phyloP scores from a whole-genome alignment of 148 eudicot species.

The Nepenthes mirabilis region DNA sequence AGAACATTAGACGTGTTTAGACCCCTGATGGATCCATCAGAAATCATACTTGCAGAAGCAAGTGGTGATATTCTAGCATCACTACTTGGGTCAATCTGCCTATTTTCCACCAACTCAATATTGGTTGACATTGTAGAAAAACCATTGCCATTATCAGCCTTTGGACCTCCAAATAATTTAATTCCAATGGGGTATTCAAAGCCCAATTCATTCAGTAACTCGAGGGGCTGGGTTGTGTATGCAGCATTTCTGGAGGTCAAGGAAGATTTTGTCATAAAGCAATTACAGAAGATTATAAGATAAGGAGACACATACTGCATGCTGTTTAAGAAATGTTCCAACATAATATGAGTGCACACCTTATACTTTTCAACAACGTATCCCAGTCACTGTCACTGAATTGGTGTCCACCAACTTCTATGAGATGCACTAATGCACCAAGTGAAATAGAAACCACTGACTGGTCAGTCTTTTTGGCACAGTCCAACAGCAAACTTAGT shows the following conservation, averaged over 20 bases:
- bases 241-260: constrained; percentile 73
- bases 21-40: constrained; percentile 13
- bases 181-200: constrained; percentile 41
- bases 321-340: background rate
- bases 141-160: constrained; percentile 21
- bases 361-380: constrained; percentile 88
- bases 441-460: constrained; percentile 88
- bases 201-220: constrained; percentile 79
- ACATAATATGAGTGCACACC: constrained; percentile 30
- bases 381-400: constrained; percentile 93
- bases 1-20: constrained; percentile 6
- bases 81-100: constrained; percentile 21
- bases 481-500: constrained; percentile 84
- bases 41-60: too few relatives aligned
- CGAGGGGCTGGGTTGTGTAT: constrained; percentile 92
- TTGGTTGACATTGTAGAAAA: constrained; percentile 14
- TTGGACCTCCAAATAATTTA: constrained; percentile 28
- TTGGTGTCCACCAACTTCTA: constrained; percentile 99
- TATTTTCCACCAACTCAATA: constrained; percentile 17
- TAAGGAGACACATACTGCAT: background rate
- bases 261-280: background rate
- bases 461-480: constrained; percentile 92
- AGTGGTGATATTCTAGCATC: constrained; percentile 3
- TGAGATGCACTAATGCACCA: constrained; percentile 93
- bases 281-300: constrained; percentile 2